These are phyloP conservation scores for Pleurotus giganteus DNA, from an alignment of 768 basidiomycete species.

Conservation along the genomic window DNA sequence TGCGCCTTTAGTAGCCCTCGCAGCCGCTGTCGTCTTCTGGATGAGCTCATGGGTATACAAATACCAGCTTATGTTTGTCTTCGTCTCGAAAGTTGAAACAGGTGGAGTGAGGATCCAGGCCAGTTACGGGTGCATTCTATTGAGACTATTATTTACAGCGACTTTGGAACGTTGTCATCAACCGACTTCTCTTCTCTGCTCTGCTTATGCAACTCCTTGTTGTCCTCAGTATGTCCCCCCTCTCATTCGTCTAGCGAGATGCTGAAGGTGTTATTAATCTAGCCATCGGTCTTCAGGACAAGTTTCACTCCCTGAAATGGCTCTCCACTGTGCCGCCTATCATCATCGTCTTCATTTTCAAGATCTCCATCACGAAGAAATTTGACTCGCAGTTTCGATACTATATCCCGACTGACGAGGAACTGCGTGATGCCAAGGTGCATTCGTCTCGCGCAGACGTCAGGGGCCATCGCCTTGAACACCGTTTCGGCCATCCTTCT, in stretches of 20 bases:
- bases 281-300: conserved; percentile 72
- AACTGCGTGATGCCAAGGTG: conserved; percentile 57
- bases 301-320: conserved; percentile 58
- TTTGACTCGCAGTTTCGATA: conserved; percentile 65
- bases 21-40: conserved; percentile 86
- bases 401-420: conserved; percentile 66
- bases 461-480: conserved; percentile 60
- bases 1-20: conserved; percentile 85
- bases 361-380: conserved; percentile 59
- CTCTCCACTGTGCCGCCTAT: conserved; percentile 71
- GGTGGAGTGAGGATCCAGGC: conserved; percentile 60
- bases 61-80: conserved; percentile 96
- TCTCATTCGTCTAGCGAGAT: conserved; percentile 7
- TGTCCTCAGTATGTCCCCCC: conserved; percentile 60
- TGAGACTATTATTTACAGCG: conserved; percentile 38
- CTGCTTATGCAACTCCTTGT: conserved; percentile 77
- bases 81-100: conserved; percentile 79
- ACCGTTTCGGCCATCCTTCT: conserved; percentile 83
- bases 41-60: conserved; percentile 87
- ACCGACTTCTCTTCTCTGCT: conserved; percentile 64
- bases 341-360: conserved; percentile 66
- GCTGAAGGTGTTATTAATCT: conserved; percentile 4
- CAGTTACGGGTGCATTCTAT: neutral
- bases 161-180: conserved; percentile 77
- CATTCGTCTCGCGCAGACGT: conserved; percentile 62